Percentiles rank a stretch among this genome's conserved stretches.
phyloP scores from a whole-genome alignment of 768 basidiomycete species.

The Fistulinella prunicolor region DNA sequence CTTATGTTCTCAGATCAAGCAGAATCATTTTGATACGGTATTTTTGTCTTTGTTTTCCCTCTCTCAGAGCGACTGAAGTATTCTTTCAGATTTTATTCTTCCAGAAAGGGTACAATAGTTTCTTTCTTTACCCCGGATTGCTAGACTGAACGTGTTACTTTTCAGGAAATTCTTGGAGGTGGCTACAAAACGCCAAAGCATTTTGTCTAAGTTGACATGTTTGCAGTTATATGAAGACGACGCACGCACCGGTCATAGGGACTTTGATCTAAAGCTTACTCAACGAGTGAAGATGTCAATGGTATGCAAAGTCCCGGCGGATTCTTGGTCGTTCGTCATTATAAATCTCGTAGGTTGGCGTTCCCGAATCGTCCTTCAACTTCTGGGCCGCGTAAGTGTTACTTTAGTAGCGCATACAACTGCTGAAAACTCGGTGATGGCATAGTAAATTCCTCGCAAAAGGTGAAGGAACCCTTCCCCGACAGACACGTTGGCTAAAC shows the following conservation, averaged over 20 bases:
- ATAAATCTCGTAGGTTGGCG: conserved; percentile 65
- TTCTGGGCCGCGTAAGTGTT: conserved; percentile 81
- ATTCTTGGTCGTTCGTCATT: background rate
- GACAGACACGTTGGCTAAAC: background rate
- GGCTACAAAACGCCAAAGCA: conserved; percentile 1
- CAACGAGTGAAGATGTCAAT: conserved; percentile 98
- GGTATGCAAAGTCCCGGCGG: conserved; percentile 45
- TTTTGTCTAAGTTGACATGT: background rate
- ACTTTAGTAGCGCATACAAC: background rate
- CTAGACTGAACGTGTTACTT: conserved; percentile 20
- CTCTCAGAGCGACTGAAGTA: conserved; percentile 15
- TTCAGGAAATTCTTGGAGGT: conserved; percentile 79
- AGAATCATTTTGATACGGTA: conserved; percentile 94
- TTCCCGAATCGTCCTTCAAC: conserved; percentile 92
- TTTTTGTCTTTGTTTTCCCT: conserved; percentile 5
- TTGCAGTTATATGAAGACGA: conserved; percentile 88
- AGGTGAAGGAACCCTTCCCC: conserved; percentile 10
- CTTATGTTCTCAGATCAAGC: conserved; percentile 76
- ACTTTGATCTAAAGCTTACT: conserved; percentile 93
- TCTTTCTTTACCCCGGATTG: conserved; percentile 6
- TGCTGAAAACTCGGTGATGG: conserved; percentile 3
- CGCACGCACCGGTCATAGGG: conserved; percentile 86
- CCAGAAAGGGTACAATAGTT: conserved; percentile 78
- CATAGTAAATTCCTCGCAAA: conserved; percentile 79
- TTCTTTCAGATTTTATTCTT: conserved; percentile 78